These are phyloP conservation scores for Cicer arietinum DNA, from an alignment of 306 rosid species.

Conservation along the genomic window DNA sequence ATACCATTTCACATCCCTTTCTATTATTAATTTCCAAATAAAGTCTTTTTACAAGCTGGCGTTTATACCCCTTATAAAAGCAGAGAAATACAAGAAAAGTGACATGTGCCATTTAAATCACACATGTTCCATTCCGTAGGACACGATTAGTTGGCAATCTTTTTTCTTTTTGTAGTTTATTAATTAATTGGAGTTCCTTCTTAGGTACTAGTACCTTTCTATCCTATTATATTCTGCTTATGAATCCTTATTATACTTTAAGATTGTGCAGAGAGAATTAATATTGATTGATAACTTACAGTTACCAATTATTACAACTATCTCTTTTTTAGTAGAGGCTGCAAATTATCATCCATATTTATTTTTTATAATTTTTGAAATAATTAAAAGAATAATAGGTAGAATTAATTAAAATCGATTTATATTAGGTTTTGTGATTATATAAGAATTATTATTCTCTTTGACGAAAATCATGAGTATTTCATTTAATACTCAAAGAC, in stretches of 20 bases:
- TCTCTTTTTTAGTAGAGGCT: no score
- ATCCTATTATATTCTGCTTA: background rate
- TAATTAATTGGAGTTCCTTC: conserved; percentile 1
- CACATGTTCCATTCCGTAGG: conserved; percentile 15
- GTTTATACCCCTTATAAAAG: conserved; percentile 33
- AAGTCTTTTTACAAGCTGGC: conserved; percentile 38
- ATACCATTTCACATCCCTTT: conserved; percentile 4
- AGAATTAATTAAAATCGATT: no score
- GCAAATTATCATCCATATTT: no score
- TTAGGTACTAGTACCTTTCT: conserved; percentile 3
- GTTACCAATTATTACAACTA: no score
- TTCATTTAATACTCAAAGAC: no score
- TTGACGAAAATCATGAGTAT: no score
- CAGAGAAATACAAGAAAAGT: conserved; percentile 23
- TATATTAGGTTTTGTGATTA: no score
- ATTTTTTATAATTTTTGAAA: no score
- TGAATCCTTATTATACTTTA: conserved; percentile 6
- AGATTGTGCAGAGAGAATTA: conserved; percentile 26
- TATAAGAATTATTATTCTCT: no score
- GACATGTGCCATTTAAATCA: conserved; percentile 38
- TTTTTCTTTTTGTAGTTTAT: conserved; percentile 13
- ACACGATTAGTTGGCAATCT: conserved; percentile 27
- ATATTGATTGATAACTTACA: background rate
- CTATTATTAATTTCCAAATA: background rate
- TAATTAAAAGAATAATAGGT: no score